A percentile compares a stretch with the other conserved stretches of the same genome.
Evolutionary conservation across 495 filamentous ascomycete species (phyloP).

Genomic region (Chaetomium cochliodes): DNA sequence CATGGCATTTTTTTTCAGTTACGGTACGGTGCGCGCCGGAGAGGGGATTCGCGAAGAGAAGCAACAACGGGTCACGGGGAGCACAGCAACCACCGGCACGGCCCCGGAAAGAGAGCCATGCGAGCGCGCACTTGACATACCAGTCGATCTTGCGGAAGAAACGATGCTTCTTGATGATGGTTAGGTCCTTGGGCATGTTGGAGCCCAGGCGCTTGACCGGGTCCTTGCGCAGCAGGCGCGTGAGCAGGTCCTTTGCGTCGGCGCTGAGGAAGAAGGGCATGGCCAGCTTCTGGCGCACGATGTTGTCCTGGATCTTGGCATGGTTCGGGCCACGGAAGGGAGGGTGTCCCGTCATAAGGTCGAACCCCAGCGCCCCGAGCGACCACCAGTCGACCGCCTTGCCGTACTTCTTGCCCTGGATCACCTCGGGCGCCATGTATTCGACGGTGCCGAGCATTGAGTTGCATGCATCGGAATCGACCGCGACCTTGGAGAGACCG

Average conservation of each 20-base stretch:
- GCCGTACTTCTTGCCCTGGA: slow-evolving; percentile 80
- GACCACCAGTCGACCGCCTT: slow-evolving; percentile 99
- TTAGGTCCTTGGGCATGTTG: slow-evolving; percentile 82
- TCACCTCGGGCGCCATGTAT: slow-evolving; percentile 97
- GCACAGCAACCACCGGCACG: too few relatives aligned
- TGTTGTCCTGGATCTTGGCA: slow-evolving; percentile 88
- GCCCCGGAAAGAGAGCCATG: too few relatives aligned
- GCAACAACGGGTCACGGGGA: too few relatives aligned
- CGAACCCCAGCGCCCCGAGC: slow-evolving; percentile 84
- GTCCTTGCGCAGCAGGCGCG: slow-evolving; percentile 83
- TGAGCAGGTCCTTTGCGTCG: slow-evolving; percentile 91
- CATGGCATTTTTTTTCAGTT: too few relatives aligned
- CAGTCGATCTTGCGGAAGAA: slow-evolving; percentile 98
- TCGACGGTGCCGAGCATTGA: slow-evolving; percentile 91
- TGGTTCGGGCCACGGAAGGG: slow-evolving; percentile 90
- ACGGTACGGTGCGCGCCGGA: too few relatives aligned
- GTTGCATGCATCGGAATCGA: slow-evolving; percentile 77
- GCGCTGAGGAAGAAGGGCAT: slow-evolving; percentile 84
- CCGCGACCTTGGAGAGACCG: slow-evolving; percentile 90
- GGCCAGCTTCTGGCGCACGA: slow-evolving; percentile 81
- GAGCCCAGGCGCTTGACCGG: slow-evolving; percentile 82
- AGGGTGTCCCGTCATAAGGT: slow-evolving; percentile 84
- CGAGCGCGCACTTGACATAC: too few relatives aligned
- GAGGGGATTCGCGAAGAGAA: too few relatives aligned
- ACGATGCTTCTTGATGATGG: slow-evolving; percentile 84